A percentile compares a stretch with the other conserved stretches of the same genome.
Evolutionary conservation across 1,139 yeast species (phyloP).

Genomic region (Saccharomyces hybrid): DNA sequence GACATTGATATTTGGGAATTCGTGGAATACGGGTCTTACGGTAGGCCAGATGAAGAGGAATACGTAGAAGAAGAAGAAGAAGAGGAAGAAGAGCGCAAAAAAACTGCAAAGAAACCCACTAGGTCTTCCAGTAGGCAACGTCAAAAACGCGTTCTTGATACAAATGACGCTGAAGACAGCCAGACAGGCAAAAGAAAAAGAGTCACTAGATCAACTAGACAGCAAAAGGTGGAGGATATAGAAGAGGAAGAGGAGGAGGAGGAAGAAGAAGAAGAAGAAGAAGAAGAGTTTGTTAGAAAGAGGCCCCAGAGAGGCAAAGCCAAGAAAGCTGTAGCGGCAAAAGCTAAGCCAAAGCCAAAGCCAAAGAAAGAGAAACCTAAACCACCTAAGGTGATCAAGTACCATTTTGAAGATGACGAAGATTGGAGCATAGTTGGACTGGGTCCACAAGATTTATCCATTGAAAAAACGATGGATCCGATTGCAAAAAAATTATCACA

Average conservation of each 20-base stretch:
- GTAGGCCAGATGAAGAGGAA: conserved; percentile 22
- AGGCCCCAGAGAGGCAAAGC: not conserved
- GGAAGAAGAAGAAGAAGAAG: not conserved
- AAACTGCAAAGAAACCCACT: conserved; percentile 7
- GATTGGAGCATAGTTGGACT: conserved; percentile 29
- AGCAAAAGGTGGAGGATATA: conserved; percentile 7
- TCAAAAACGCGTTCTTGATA: conserved; percentile 2
- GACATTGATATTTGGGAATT: conserved; percentile 30
- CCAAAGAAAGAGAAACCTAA: conserved; percentile 3
- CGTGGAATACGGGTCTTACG: conserved; percentile 29
- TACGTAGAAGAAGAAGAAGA: not conserved
- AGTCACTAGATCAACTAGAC: conserved; percentile 15
- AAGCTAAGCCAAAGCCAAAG: conserved; percentile 7
- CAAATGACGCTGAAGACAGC: not conserved
- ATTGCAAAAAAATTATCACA: conserved; percentile 24
- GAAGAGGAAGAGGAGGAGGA: conserved; percentile 6
- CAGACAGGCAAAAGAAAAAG: conserved; percentile 5
- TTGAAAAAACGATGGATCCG: conserved; percentile 15
- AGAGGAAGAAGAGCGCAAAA: conserved; percentile 5
- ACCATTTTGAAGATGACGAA: conserved; percentile 29
- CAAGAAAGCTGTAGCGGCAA: conserved; percentile 5
- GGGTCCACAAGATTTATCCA: conserved; percentile 28
- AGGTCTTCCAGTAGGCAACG: conserved; percentile 11
- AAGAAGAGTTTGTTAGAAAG: conserved; percentile 3
- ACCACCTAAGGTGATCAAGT: conserved; percentile 12